A percentile compares a stretch with the other conserved stretches of the same genome.
phyloP scores from a whole-genome alignment of 495 filamentous ascomycete species.

The Penicillium bovifimosum region DNA sequence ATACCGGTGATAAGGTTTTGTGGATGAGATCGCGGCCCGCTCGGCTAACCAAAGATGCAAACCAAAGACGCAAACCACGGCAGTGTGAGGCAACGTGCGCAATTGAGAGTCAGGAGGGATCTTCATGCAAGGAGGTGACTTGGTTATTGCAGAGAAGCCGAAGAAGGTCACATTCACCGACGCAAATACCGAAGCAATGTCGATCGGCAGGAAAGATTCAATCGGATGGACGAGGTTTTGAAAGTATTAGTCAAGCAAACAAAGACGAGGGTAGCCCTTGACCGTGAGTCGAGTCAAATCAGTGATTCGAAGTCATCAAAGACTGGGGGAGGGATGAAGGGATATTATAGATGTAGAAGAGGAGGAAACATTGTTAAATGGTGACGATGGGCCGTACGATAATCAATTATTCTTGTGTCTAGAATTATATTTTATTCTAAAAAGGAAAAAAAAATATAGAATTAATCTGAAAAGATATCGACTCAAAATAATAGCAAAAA shows the following conservation, averaged over 20 bases:
- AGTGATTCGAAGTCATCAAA: not conserved
- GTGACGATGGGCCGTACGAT: constrained; percentile 10
- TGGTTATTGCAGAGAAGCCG: not conserved
- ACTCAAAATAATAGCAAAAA: not conserved
- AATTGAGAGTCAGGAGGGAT: constrained; percentile 2
- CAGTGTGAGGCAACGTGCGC: constrained; percentile 18
- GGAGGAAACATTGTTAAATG: constrained; percentile 5
- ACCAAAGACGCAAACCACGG: constrained; percentile 20
- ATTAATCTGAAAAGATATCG: constrained; percentile 7
- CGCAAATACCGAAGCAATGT: not conserved
- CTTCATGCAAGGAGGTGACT: constrained; percentile 13
- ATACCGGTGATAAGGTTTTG: constrained; percentile 22
- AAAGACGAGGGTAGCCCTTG: not conserved
- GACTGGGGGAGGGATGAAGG: constrained; percentile 21
- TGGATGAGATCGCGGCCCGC: constrained; percentile 21
- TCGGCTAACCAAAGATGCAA: constrained; percentile 17
- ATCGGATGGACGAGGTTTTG: constrained; percentile 7
- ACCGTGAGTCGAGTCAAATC: not conserved
- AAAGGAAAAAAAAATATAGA: constrained; percentile 6
- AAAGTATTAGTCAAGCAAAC: constrained; percentile 1
- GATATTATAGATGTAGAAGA: constrained; percentile 24
- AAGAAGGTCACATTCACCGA: constrained; percentile 8
- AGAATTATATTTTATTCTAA: constrained; percentile 6
- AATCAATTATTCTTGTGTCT: constrained; percentile 13
- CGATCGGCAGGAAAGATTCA: not conserved